A percentile compares a stretch with the other conserved stretches of the same genome.
Evolutionary conservation across 2,329 filamentous ascomycete species (phyloP).

Genomic region (Cytospora paraplurivora): DNA sequence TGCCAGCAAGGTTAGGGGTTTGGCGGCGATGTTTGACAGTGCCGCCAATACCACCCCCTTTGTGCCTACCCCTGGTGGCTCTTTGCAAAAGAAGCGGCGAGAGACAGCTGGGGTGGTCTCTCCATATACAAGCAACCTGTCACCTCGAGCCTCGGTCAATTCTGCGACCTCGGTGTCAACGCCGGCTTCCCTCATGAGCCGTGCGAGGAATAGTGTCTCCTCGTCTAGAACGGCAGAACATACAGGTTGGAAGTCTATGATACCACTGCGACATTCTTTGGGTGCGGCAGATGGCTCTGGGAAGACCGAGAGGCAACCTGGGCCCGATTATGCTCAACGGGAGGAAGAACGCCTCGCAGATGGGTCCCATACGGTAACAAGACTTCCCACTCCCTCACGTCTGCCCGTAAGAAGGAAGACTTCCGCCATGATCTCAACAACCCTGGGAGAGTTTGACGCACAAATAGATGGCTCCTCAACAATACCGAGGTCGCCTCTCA

Average conservation of each 20-base stretch:
- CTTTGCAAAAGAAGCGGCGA: conserved; percentile 12
- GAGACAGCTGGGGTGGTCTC: conserved; percentile 24
- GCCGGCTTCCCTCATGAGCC: conserved; percentile 19
- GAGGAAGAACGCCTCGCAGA: background rate
- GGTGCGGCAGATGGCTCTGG: background rate
- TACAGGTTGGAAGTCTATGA: conserved; percentile 3
- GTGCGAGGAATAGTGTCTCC: conserved; percentile 16
- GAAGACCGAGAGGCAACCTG: background rate
- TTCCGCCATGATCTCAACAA: background rate
- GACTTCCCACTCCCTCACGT: conserved; percentile 15
- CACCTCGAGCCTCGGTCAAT: conserved; percentile 18
- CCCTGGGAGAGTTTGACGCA: conserved; percentile 17
- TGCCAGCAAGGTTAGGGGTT: conserved; percentile 47
- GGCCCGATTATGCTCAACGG: background rate
- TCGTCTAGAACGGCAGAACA: background rate
- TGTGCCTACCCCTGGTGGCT: conserved; percentile 24
- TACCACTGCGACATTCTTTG: conserved; percentile 12
- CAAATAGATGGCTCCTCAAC: conserved; percentile 20
- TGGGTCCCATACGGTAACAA: background rate
- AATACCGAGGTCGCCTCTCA: background rate
- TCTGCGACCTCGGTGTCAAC: conserved; percentile 19
- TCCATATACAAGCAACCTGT: conserved; percentile 27
- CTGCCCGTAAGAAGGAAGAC: conserved; percentile 13
- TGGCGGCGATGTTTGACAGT: conserved; percentile 55
- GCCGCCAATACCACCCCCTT: conserved; percentile 34